Base-by-base conservation (phyloP, 345 rosid species). In the Litchi chinensis region DNA sequence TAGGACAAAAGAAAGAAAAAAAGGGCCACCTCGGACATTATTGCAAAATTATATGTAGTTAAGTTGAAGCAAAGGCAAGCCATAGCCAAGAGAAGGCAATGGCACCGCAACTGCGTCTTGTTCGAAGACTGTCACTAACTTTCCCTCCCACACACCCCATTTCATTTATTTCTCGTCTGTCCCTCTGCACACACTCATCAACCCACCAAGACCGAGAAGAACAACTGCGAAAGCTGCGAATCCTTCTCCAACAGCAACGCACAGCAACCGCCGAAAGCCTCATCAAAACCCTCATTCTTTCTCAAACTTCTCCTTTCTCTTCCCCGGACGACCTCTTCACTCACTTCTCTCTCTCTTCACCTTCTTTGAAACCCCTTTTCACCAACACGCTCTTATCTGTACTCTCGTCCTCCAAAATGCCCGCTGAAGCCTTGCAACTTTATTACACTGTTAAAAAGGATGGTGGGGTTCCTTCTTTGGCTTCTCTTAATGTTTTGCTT, bases 261-360 rank as follows among this genome's bases (percentile, higher is more conserved):
- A 59, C 73, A 0, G 88, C 78, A 12, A 65, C 86, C 8, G 98
- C 97, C 59, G 87, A 86, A 66, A 68, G 66, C 2, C 82, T 86
- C 75, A 76, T 82, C 82, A 84, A 78, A 69, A 82, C 90, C 3
- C 86, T 92, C 46, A 40, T 88, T 62, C 86, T 72, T n/a, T 75
- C 90, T 15, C 83, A 78, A 50, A 21, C 75, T 4, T 74, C 74
- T 0, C 70, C 87, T 5, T 91, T 89, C 83, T 21, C 88, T 89
- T 89, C 85, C 6, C 88, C 26, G 84, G 91, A 5, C 86, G 93
- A 90, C 9, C 89, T 90, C 80, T 85, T 89, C 82, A 56, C 90
- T 1, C 72, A 80, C 71, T 88, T 91, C 84, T 88, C 92, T 0
- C 41, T 78, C 32, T 75, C 82, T 22, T 82, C 84, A 4, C 92